Conservation (phyloP, 441 rosid genomes). For the Sinapis alba region DNA sequence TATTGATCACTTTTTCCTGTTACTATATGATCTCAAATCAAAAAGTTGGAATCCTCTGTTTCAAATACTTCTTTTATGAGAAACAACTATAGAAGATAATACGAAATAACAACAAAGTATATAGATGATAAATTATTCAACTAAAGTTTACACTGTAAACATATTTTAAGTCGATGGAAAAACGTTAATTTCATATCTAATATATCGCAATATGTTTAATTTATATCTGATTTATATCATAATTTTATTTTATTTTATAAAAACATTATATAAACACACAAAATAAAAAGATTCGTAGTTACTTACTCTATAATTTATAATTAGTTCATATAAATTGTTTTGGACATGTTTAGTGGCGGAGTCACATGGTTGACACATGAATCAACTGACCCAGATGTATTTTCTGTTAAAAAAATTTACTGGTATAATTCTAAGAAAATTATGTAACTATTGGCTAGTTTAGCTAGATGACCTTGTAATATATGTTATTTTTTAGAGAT, state of each 20-base stretch:
- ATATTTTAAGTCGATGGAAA: conserved; percentile 9
- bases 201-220: too few species aligned
- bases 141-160: conserved; percentile 5
- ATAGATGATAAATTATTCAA: neutral
- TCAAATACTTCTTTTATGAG: neutral
- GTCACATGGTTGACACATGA: too few species aligned
- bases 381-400: too few species aligned
- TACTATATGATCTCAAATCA: neutral
- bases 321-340: neutral
- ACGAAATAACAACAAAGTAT: neutral
- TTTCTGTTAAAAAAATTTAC: too few species aligned
- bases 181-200: too few species aligned
- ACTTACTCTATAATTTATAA: neutral
- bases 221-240: too few species aligned
- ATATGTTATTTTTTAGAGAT: too few species aligned
- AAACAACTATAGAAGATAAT: conserved; percentile 3
- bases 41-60: neutral
- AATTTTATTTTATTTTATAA: neutral
- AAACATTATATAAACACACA: neutral
- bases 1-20: neutral
- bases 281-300: neutral
- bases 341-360: neutral
- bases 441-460: too few species aligned
- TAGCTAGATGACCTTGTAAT: too few species aligned
- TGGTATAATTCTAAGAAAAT: too few species aligned